Evolutionary conservation across 192 early-diverging fungal species (phyloP).

Genomic region (Physocladia obscura): DNA sequence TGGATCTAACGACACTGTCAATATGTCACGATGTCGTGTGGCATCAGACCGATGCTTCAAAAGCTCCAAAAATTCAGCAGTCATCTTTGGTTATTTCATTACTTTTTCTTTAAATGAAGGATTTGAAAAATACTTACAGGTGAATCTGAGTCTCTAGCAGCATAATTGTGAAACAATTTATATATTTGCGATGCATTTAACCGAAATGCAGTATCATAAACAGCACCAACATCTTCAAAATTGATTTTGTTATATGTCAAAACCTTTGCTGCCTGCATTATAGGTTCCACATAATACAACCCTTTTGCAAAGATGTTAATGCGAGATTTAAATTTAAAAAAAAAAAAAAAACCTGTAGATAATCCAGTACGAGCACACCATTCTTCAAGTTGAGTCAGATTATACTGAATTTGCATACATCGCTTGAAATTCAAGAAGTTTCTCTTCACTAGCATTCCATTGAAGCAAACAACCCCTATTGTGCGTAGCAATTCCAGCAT

Average conservation of each 20-base stretch:
- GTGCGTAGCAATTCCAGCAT: constrained; percentile 82
- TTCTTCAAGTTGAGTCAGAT: constrained; percentile 87
- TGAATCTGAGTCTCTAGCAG: constrained; percentile 74
- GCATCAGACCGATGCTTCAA: background rate
- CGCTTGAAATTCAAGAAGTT: constrained; percentile 93
- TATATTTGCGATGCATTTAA: constrained; percentile 84
- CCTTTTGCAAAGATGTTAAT: too few species aligned
- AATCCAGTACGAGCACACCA: constrained; percentile 88
- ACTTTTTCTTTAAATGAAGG: background rate
- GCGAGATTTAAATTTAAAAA: constrained; percentile 33
- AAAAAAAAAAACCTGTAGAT: constrained; percentile 44
- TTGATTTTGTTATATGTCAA: constrained; percentile 79
- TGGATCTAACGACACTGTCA: constrained; percentile 25
- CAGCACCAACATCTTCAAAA: constrained; percentile 78
- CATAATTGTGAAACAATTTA: constrained; percentile 83
- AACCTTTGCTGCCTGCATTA: constrained; percentile 87
- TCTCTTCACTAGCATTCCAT: constrained; percentile 82
- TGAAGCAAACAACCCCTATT: constrained; percentile 84
- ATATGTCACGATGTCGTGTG: background rate
- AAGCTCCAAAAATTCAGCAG: constrained; percentile 2
- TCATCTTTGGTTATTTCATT: too few species aligned
- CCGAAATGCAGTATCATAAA: constrained; percentile 87
- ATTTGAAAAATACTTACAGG: too few species aligned
- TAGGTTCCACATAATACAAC: constrained; percentile 71
- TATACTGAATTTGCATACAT: constrained; percentile 94